Conservation (phyloP, 1,139 yeast species). For the Lipomyces yarrowii region DNA sequence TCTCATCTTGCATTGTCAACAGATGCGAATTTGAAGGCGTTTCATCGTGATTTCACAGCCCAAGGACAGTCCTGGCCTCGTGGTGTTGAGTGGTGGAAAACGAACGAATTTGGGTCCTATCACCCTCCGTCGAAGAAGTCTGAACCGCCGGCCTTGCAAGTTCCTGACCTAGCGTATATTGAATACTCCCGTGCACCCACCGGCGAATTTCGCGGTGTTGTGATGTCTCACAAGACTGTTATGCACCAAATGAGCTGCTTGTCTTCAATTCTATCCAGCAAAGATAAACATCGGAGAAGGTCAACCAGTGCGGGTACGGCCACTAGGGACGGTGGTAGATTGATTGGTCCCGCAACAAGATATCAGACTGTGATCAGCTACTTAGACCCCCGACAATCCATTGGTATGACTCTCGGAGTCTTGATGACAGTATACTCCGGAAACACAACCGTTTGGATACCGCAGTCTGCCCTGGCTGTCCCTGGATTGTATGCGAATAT, state of each 20-base stretch:
- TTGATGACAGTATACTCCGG: conserved; percentile 85
- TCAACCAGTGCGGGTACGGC: background rate
- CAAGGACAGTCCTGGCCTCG: conserved; percentile 56
- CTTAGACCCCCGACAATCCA: conserved; percentile 81
- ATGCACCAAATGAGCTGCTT: conserved; percentile 85
- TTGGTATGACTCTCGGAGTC: conserved; percentile 82
- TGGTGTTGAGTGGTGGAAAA: conserved; percentile 74
- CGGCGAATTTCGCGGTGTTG: conserved; percentile 92
- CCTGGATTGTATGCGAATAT: conserved; percentile 89
- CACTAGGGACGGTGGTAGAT: conserved; percentile 40
- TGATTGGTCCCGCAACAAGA: conserved; percentile 31
- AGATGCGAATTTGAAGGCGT: conserved; percentile 69
- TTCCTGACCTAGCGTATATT: conserved; percentile 85
- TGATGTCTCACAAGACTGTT: conserved; percentile 84
- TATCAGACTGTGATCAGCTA: conserved; percentile 62
- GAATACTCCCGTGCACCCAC: conserved; percentile 90
- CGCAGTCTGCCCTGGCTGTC: conserved; percentile 69
- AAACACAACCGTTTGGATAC: conserved; percentile 77
- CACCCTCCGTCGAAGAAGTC: conserved; percentile 60
- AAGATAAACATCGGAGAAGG: conserved; percentile 1
- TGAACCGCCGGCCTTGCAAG: conserved; percentile 66
- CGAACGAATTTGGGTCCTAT: conserved; percentile 82
- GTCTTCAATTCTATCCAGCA: conserved; percentile 56
- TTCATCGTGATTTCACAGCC: conserved; percentile 59
- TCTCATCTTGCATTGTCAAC: conserved; percentile 80